A percentile compares a stretch with the other conserved stretches of the same genome.
Conservation (phyloP, 192 early-diverging fungal species). For the Backusella morwellensis region DNA sequence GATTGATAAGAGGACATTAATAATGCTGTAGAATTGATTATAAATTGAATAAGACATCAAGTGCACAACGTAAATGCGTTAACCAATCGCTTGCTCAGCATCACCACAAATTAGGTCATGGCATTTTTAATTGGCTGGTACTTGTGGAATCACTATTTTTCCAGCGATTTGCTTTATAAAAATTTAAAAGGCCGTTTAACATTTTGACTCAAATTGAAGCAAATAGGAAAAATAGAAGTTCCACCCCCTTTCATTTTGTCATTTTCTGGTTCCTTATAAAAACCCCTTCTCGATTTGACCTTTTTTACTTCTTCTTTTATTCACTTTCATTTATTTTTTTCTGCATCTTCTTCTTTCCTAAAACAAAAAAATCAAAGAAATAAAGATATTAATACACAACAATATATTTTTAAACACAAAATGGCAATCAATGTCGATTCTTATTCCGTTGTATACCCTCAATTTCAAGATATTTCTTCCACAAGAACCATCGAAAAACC, state of each 20-base stretch:
- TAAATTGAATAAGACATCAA: background rate
- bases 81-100: background rate
- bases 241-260: conserved; percentile 2
- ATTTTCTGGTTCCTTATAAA: background rate
- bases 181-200: background rate
- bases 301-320: background rate
- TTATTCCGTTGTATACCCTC: background rate
- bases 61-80: background rate
- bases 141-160: background rate
- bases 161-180: background rate
- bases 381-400: background rate
- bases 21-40: background rate
- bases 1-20: background rate
- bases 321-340: background rate
- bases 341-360: background rate
- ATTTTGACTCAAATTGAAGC: background rate
- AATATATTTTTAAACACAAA: background rate
- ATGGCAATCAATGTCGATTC: background rate
- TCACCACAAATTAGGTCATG: background rate
- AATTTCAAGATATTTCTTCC: background rate
- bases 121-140: background rate
- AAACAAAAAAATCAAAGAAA: background rate
- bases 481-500: background rate
- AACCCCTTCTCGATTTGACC: background rate
- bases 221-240: background rate